Evolutionary conservation across 371 early-diverging fungal species (phyloP), one percentile per base, ranked within the genome.

Genomic region (Apophysomyces trapeziformis): DNA sequence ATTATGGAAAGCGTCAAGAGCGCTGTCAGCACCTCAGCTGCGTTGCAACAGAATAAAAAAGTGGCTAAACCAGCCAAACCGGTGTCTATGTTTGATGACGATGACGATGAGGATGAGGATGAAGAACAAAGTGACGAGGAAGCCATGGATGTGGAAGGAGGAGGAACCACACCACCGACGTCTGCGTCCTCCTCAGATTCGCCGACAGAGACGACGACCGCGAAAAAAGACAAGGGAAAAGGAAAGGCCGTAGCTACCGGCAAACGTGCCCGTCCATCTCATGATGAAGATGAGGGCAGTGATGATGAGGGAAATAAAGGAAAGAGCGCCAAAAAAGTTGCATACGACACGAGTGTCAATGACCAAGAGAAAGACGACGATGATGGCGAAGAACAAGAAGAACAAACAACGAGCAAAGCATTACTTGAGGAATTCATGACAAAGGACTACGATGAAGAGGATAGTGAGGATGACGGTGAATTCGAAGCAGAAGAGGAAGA

Each of bases 1-100:
- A 84, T 90, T 8, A 77, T 90, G 4, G 94, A 92, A 38, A 79
- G 81, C 35, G 90, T 95, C 8, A 89, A 87, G 66, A 81, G 72
- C 18, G 90, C 94, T 6, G 90, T 96, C 7, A 74, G 78, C 32
- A 26, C 32, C 1, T 61, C 61, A 16, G 61, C 67, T 70, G 61
- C 74, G 71, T 60, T 8, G 13, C 41, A 41, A 13, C 1, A 73
- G 81, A 60, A 54, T 45, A 46, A 61, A 69, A 64, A 66, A 64
- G 68, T 63, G 65, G 41, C 56, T 32, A 38, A 60, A 58, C 58
- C 74, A 18, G 38, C 71, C 14, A 64, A 71, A 26, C 67, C 78
- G 8, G 43, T 65, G 1, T 69, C 78, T 35, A 38, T 79, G 38
- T 81, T 79, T 70, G 79, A 82, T 35, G 78, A 79, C 38, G 79